Evolutionary conservation across 2,329 filamentous ascomycete species (phyloP), one percentile per base, ranked within the genome.

Genomic region (Fusarium albidum): DNA sequence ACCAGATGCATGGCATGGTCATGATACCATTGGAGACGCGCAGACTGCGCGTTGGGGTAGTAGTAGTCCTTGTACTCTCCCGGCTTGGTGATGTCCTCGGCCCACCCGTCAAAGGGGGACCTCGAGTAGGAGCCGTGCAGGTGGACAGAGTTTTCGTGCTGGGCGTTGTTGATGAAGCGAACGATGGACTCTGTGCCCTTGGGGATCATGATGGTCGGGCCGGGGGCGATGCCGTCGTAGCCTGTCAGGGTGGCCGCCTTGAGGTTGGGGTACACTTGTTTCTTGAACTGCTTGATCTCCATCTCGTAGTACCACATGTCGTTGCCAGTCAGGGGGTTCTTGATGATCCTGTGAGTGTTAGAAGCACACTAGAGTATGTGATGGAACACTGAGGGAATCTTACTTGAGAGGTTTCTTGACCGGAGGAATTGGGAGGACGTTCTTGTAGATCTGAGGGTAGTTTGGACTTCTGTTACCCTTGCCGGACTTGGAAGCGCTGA

Each of bases 11-110:
- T 66, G 12, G 74, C 72, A 49, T 75, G 73, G 55, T 79, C 80
- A 59, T 86, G 82, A 58, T 86, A 86, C 83, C 83, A 86, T 26
- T 85, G 72, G 0, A 80, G 75, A 31, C 83, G 75, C 2, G 76
- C 80, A 32, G 57, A 53, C 63, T 85, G 78, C 12, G 67, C 71
- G 64, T 86, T 86, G 9, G 83, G 82, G 59, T 84, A 87, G 66
- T 85, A 86, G 66, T 86, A 85, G 55, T 86, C 84, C 66, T 86
- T 85, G 69, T 79, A 84, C 61, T 85, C 70, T 1, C 81, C 80
- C 0, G 77, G 75, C 1, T 69, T 40, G 1, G 79, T 79, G n/a
- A 75, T 71, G 55, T 85, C 83, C 38, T 77, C 75, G 2, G 82
- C 82, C 80, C 81, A 84, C 10, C 57, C 57, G 33, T 61, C 57